Conservation (phyloP, 345 rosid genomes). For the Cardamine occulta region DNA sequence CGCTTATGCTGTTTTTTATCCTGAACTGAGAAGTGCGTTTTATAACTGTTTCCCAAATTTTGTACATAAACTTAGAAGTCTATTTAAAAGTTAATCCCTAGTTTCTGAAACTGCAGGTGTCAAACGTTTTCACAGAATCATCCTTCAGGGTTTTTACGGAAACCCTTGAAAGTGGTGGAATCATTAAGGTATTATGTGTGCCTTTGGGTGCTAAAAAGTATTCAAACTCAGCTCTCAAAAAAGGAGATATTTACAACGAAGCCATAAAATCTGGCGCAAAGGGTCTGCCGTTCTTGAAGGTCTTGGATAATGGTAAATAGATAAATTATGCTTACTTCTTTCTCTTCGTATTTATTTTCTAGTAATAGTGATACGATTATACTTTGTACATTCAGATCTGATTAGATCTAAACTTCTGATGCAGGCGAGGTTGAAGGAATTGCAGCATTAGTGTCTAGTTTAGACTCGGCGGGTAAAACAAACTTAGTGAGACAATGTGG, state of each 20-base stretch:
- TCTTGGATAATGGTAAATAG: slow-evolving; percentile 77
- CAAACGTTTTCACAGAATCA: slow-evolving; percentile 66
- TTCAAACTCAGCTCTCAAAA: slow-evolving; percentile 89
- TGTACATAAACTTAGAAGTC: slow-evolving; percentile 5
- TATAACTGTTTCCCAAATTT: neutral
- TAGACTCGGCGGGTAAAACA: slow-evolving; percentile 55
- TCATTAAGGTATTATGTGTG: slow-evolving; percentile 75
- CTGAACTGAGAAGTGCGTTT: neutral
- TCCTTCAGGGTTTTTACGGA: slow-evolving; percentile 82
- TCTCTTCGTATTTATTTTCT: neutral
- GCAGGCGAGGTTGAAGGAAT: slow-evolving; percentile 72
- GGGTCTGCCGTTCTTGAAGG: slow-evolving; percentile 94
- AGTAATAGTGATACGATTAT: neutral
- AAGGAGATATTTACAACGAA: slow-evolving; percentile 83
- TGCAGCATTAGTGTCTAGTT: slow-evolving; percentile 73
- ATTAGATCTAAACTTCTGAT: slow-evolving; percentile 23
- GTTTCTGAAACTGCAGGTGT: slow-evolving; percentile 65
- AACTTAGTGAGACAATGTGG: slow-evolving; percentile 64
- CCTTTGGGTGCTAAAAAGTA: slow-evolving; percentile 75
- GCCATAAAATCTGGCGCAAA: slow-evolving; percentile 95
- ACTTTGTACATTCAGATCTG: slow-evolving; percentile 7
- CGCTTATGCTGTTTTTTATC: neutral
- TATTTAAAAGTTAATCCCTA: slow-evolving; percentile 4
- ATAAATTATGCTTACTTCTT: slow-evolving; percentile 15
- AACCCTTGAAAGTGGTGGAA: slow-evolving; percentile 69